Percentiles rank a stretch among this genome's conserved stretches.
phyloP scores from a whole-genome alignment of 1,284 basidiomycete genomes.

The Nidula niveotomentosa region DNA sequence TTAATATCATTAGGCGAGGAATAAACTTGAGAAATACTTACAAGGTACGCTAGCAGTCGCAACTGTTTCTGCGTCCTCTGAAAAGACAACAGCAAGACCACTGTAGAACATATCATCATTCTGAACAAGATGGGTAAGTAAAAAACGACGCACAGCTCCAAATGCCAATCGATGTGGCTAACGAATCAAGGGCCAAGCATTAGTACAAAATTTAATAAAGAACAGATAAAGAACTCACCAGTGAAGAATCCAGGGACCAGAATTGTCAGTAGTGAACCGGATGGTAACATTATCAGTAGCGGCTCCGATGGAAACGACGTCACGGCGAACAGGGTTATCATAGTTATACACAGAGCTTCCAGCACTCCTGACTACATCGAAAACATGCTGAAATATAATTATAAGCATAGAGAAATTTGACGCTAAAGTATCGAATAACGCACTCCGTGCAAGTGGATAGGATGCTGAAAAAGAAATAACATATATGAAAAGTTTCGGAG shows the following conservation, averaged over 20 bases:
- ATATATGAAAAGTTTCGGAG: background rate
- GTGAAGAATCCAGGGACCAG: conserved; percentile 16
- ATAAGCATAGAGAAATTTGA: background rate
- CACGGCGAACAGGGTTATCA: conserved; percentile 33
- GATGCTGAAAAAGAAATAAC: conserved; percentile 19
- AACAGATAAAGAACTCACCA: conserved; percentile 6
- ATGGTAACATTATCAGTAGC: conserved; percentile 14
- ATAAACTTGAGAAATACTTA: background rate
- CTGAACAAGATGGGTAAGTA: background rate
- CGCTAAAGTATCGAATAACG: conserved; percentile 7
- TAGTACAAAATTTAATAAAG: background rate
- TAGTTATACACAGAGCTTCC: conserved; percentile 30
- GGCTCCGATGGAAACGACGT: conserved; percentile 33
- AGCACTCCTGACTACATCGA: conserved; percentile 23
- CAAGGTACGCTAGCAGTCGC: background rate
- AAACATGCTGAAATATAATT: background rate
- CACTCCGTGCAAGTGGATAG: conserved; percentile 40
- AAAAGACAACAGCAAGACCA: conserved; percentile 2
- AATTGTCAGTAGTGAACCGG: conserved; percentile 15
- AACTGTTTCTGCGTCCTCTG: background rate
- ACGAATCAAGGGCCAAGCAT: background rate
- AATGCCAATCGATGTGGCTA: conserved; percentile 16
- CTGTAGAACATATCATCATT: background rate
- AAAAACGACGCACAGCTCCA: conserved; percentile 9
- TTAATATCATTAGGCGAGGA: background rate